Evolutionary conservation across 2,329 filamentous ascomycete species (phyloP).

Genomic region (Akanthomyces lecanii): DNA sequence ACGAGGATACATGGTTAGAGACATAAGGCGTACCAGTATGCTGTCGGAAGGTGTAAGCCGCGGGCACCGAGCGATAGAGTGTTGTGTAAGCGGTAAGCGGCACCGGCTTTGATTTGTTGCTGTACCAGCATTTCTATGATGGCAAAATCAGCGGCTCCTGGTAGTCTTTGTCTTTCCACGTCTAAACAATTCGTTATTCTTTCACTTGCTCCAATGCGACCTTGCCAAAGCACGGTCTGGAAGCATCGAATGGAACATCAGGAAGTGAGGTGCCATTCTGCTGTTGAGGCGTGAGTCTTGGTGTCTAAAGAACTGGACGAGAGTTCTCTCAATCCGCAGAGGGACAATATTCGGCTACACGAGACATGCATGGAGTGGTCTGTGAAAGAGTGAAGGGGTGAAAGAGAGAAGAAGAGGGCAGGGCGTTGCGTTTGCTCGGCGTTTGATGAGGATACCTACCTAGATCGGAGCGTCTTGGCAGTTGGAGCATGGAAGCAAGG

Average conservation of each 20-base stretch:
- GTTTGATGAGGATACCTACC: neutral
- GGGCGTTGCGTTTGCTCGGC: conserved; percentile 8
- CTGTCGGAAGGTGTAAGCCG: conserved; percentile 2
- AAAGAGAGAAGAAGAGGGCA: conserved; percentile 4
- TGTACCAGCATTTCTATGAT: neutral
- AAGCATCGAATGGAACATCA: neutral
- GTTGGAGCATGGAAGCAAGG: neutral
- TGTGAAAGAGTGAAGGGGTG: neutral
- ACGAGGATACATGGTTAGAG: neutral
- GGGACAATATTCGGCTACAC: neutral
- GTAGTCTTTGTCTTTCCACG: neutral
- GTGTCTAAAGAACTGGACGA: neutral
- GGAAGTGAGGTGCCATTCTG: neutral
- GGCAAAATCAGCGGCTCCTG: neutral
- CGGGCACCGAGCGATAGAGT: neutral
- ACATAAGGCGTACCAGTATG: neutral
- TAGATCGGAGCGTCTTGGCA: neutral
- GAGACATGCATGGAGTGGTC: conserved; percentile 7
- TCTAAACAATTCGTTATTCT: neutral
- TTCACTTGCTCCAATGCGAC: neutral
- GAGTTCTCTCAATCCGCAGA: neutral
- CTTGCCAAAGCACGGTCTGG: neutral
- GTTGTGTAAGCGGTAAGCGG: neutral
- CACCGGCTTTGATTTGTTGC: neutral
- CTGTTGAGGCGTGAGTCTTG: neutral